Evolutionary conservation across 2,329 filamentous ascomycete species (phyloP), one percentile per base, ranked within the genome.

Genomic region (Ploettnerulaceae sp.): DNA sequence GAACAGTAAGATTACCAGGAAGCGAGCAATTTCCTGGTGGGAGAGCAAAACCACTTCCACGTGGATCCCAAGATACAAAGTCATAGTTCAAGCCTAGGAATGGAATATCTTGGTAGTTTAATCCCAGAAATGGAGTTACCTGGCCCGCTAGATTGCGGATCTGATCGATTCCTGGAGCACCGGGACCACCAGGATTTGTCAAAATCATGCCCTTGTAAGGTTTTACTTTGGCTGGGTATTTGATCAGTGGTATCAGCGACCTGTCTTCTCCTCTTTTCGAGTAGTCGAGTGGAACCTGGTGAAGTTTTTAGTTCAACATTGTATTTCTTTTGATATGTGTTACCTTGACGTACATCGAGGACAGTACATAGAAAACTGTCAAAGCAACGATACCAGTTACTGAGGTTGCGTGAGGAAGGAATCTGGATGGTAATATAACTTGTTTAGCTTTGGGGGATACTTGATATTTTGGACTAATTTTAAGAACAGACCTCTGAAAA

Each of bases 31-130:
- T 36, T n/a, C 45, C 53, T 7, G 32, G 20, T 5, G 55, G 53
- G 22, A 51, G 45, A 22, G 47, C 52, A 26, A 26, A 32, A 11
- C 49, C 47, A 24, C 51, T 47, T 14, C 74, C 74, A 29, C 74
- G 67, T 2, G 73, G 72, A 37, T 77, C 73, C 40, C 72, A 76
- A 21, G 70, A 68, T 47, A 77, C 66, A 3, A 77, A 63, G 35
- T 77, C 73, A 58, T 71, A 67, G 51, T 74, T 71, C 3, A 62
- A 60, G 6, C 73, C 73, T 0, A 73, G 66, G 18, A 75, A 66
- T 3, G 65, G 63, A 52, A 74, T 18, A n/a, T n/a, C n/a, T n/a
- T n/a, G n/a, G n/a, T n/a, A n/a, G n/a, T n/a, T n/a, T n/a, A n/a
- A n/a, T n/a, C n/a, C n/a, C 12, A 48, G 11, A 31, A 20, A 15